Evolutionary conservation across 306 rosid genomes (phyloP).

Genomic region (Comarum palustre): DNA sequence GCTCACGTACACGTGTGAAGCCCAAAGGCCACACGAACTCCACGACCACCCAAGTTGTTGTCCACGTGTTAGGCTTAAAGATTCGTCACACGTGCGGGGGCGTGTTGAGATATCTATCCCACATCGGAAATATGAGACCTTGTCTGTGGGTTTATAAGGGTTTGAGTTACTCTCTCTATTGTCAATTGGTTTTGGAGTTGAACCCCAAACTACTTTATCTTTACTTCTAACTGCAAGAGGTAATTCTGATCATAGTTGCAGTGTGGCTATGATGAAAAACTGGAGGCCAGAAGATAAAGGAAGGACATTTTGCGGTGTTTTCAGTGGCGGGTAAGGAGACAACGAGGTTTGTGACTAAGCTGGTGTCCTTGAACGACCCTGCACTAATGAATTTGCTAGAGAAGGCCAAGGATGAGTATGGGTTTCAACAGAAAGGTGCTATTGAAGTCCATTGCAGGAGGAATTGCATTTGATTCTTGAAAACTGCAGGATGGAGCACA

Average conservation of each 20-base stretch:
- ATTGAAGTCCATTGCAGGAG: conserved; percentile 52
- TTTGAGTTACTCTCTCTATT: too few relatives aligned
- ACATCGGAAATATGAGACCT: too few relatives aligned
- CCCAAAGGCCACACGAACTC: too few relatives aligned
- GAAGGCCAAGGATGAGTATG: conserved; percentile 58
- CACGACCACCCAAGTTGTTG: too few relatives aligned
- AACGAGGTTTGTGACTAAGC: conserved; percentile 48
- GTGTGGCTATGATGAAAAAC: conserved; percentile 22
- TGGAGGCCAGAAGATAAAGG: conserved; percentile 39
- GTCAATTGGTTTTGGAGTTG: too few relatives aligned
- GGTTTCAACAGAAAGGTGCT: conserved; percentile 59
- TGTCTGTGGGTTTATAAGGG: too few relatives aligned
- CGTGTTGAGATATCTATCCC: too few relatives aligned
- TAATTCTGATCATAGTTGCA: not conserved
- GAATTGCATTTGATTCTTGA: conserved; percentile 54
- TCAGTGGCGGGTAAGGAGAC: conserved; percentile 51
- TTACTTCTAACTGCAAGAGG: conserved; percentile 31
- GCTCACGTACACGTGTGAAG: too few relatives aligned
- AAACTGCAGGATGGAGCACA: conserved; percentile 18
- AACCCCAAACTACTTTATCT: too few relatives aligned
- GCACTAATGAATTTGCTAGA: conserved; percentile 50
- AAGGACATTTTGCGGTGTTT: conserved; percentile 57
- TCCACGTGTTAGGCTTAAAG: too few relatives aligned
- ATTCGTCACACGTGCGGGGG: too few relatives aligned
- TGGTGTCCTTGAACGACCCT: conserved; percentile 51